These are phyloP conservation scores for Flaveria sonorensis DNA, from an alignment of 129 eudicot species.

Conservation along the genomic window DNA sequence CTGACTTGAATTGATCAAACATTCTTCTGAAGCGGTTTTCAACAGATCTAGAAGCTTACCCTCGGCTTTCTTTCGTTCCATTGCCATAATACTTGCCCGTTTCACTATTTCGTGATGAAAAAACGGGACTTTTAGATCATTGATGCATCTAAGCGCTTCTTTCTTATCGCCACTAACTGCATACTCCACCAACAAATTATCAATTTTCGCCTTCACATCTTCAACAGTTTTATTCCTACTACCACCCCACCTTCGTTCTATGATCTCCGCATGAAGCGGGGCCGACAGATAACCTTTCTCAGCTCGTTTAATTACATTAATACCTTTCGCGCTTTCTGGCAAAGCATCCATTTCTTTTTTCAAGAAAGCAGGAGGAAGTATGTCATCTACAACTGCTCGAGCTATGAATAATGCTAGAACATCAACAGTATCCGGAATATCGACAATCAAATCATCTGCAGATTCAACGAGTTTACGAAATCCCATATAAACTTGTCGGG, in stretches of 20 bases:
- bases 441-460: slow-evolving; percentile 80
- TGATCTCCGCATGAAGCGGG: slow-evolving; percentile 79
- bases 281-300: slow-evolving; percentile 84
- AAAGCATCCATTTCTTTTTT: slow-evolving; percentile 56
- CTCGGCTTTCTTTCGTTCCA: slow-evolving; percentile 72
- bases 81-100: slow-evolving; percentile 74
- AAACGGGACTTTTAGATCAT: slow-evolving; percentile 75
- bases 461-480: slow-evolving; percentile 78
- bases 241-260: slow-evolving; percentile 91
- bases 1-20: slow-evolving; percentile 84
- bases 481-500: slow-evolving; percentile 80
- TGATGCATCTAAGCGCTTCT: slow-evolving; percentile 82
- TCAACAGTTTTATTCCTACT: slow-evolving; percentile 75
- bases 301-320: slow-evolving; percentile 75
- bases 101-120: slow-evolving; percentile 92
- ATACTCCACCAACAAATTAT: slow-evolving; percentile 63
- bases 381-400: slow-evolving; percentile 90
- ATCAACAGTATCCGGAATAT: slow-evolving; percentile 85
- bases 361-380: slow-evolving; percentile 86
- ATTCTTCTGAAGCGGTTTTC: slow-evolving; percentile 67
- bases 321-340: slow-evolving; percentile 61
- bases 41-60: slow-evolving; percentile 61
- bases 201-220: slow-evolving; percentile 65
- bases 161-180: slow-evolving; percentile 75
- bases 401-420: slow-evolving; percentile 80